Percentiles rank a stretch among this genome's conserved stretches.
phyloP scores from a whole-genome alignment of 805 yeast species.

The Candida ipomoeae region DNA sequence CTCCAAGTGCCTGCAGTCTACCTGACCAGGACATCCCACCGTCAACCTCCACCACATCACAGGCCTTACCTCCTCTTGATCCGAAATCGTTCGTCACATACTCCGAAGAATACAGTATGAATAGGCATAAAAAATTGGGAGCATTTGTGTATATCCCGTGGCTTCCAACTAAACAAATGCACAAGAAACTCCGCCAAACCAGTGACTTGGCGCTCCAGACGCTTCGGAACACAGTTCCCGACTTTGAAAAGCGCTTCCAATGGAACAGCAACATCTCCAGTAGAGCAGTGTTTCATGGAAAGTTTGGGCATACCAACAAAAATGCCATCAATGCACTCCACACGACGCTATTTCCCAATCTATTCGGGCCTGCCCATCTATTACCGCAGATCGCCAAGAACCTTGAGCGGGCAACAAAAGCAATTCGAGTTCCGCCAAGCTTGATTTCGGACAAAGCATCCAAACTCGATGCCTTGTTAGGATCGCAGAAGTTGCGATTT shows the following conservation, averaged over 20 bases:
- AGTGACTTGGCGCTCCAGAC: constrained; percentile 3
- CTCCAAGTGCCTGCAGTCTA: neutral
- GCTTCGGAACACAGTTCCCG: neutral
- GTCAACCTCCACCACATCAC: neutral
- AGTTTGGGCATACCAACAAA: constrained; percentile 8
- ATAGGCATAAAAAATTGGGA: constrained; percentile 11
- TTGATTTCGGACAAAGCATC: neutral
- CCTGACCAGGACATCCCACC: no score
- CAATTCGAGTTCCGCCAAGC: constrained; percentile 1
- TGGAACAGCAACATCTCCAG: constrained; percentile 6
- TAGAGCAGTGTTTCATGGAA: constrained; percentile 6
- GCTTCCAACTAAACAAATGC: constrained; percentile 9
- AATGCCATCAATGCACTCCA: constrained; percentile 14
- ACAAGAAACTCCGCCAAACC: constrained; percentile 4
- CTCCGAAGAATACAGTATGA: constrained; percentile 21
- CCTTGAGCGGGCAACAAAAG: constrained; percentile 4
- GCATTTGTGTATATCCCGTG: constrained; percentile 20
- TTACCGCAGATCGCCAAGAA: neutral
- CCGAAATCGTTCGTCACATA: constrained; percentile 6
- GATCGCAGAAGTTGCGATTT: neutral
- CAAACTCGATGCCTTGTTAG: constrained; percentile 5
- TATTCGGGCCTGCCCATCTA: neutral
- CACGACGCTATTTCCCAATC: constrained; percentile 17
- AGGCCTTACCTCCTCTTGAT: neutral
- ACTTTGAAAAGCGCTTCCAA: constrained; percentile 5